Percentiles rank a stretch among this genome's conserved stretches.
Conservation (phyloP, 2,329 filamentous ascomycete genomes). For the Curvularia hawaiiensis region DNA sequence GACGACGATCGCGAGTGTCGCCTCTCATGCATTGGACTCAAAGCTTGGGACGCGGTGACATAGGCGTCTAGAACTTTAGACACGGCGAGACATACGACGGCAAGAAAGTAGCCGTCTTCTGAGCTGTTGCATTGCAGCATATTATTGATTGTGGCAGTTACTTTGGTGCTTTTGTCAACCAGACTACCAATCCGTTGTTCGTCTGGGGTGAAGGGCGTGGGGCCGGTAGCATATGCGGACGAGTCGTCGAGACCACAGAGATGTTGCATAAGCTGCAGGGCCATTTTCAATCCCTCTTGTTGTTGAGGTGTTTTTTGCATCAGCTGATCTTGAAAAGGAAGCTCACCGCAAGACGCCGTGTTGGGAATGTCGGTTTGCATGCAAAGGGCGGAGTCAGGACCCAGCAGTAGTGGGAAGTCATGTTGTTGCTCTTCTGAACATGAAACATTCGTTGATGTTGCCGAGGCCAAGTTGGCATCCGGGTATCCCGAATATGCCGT, state of each 20-base stretch:
- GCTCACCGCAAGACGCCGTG: background rate
- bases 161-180: background rate
- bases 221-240: background rate
- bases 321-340: background rate
- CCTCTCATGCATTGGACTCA: background rate
- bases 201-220: background rate
- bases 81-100: background rate
- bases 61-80: slow-evolving; percentile 1
- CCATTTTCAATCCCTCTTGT: background rate
- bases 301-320: background rate
- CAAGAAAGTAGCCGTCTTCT: background rate
- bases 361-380: background rate
- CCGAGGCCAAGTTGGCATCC: background rate
- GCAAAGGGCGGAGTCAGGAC: background rate
- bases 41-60: background rate
- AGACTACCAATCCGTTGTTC: background rate
- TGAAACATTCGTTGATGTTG: background rate
- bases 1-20: background rate
- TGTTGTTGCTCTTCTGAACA: background rate
- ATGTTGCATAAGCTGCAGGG: slow-evolving; percentile 1
- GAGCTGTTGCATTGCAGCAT: background rate
- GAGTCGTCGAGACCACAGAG: background rate
- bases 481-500: background rate
- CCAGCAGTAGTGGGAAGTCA: background rate
- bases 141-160: background rate